Evolutionary conservation across 495 filamentous ascomycete species (phyloP).

Genomic region (Clavariopsis aquatica): DNA sequence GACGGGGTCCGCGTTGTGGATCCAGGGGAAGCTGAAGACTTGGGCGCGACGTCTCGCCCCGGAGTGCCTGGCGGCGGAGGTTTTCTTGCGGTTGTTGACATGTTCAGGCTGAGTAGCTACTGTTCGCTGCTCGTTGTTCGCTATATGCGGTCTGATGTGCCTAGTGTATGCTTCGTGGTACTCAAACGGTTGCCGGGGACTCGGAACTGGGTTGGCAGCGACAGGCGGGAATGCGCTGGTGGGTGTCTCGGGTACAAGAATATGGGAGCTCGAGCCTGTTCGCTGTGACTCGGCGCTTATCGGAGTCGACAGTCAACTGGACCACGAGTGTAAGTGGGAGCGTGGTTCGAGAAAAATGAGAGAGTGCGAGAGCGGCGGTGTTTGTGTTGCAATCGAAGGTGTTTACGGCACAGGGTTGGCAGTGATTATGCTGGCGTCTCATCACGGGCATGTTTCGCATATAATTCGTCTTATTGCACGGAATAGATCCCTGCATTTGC

Average conservation of each 20-base stretch:
- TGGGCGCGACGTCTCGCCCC: constrained; percentile 14
- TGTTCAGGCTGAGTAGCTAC: too few relatives aligned
- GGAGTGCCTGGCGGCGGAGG: constrained; percentile 28
- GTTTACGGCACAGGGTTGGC: constrained; percentile 1
- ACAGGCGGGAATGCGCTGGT: neutral
- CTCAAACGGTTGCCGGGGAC: constrained; percentile 12
- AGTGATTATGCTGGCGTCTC: constrained; percentile 9
- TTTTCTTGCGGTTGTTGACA: constrained; percentile 32
- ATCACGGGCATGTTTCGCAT: constrained; percentile 15
- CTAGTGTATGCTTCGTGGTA: neutral
- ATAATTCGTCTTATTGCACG: neutral
- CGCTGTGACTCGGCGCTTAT: neutral
- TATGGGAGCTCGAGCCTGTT: constrained; percentile 3
- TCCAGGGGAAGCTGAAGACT: constrained; percentile 22
- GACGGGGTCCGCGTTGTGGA: constrained; percentile 22
- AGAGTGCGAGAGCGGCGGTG: constrained; percentile 5
- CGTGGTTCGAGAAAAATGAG: too few relatives aligned
- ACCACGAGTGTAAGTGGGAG: neutral
- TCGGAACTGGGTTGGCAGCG: constrained; percentile 11
- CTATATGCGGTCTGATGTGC: neutral
- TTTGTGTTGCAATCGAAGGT: constrained; percentile 1
- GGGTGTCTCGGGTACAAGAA: constrained; percentile 1
- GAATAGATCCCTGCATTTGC: neutral
- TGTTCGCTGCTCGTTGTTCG: neutral
- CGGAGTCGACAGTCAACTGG: neutral